phyloP scores from a whole-genome alignment of 1,139 yeast genomes.

The Geotrichum aggregatum region DNA sequence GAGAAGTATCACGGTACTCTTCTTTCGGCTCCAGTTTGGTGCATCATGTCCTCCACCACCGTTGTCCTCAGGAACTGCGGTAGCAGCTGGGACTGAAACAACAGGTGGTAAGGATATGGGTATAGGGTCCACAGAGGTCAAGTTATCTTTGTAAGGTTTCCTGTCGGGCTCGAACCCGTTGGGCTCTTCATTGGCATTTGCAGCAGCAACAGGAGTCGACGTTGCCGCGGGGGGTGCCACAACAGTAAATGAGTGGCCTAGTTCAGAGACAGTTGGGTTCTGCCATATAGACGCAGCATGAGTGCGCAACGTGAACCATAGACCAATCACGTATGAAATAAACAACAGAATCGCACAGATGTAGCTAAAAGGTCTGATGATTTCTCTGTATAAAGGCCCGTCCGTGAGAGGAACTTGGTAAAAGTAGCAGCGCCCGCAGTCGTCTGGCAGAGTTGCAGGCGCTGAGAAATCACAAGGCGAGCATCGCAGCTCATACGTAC shows the following conservation, averaged over 20 bases:
- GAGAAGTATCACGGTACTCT: slow-evolving; percentile 78
- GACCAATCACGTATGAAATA: slow-evolving; percentile 85
- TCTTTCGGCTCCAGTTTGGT: slow-evolving; percentile 90
- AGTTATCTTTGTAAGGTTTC: not conserved
- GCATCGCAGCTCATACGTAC: slow-evolving; percentile 78
- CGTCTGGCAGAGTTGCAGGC: slow-evolving; percentile 23
- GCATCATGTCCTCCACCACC: slow-evolving; percentile 89
- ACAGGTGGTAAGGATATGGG: not conserved
- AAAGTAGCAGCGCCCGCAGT: slow-evolving; percentile 72
- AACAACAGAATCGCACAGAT: slow-evolving; percentile 77
- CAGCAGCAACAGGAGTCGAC: slow-evolving; percentile 4
- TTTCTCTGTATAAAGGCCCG: slow-evolving; percentile 55
- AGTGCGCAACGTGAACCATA: slow-evolving; percentile 87
- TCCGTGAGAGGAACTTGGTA: slow-evolving; percentile 68
- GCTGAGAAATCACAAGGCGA: slow-evolving; percentile 41
- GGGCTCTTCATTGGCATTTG: not conserved
- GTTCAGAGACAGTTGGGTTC: slow-evolving; percentile 47
- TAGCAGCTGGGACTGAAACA: not conserved
- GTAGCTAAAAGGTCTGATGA: slow-evolving; percentile 75
- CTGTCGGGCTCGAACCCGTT: not conserved
- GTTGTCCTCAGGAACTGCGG: slow-evolving; percentile 25
- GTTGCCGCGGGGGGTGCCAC: not conserved
- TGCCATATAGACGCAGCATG: slow-evolving; percentile 98
- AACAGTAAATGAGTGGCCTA: slow-evolving; percentile 1
- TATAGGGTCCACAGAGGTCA: not conserved